A percentile compares a stretch with the other conserved stretches of the same genome.
These are phyloP conservation scores for Volvariella volvacea DNA, from an alignment of 1,284 basidiomycete species.

Conservation along the genomic window DNA sequence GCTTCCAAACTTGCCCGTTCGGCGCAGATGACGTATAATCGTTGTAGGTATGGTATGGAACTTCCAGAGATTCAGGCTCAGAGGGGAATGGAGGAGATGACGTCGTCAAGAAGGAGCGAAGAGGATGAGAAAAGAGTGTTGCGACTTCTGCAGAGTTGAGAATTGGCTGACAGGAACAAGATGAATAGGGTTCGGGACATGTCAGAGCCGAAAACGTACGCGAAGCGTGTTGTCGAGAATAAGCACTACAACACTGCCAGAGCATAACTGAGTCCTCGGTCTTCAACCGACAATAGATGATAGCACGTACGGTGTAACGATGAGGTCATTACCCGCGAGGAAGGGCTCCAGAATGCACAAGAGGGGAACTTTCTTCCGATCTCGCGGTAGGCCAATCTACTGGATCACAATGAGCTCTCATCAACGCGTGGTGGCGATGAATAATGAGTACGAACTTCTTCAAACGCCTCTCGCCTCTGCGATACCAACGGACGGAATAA, in stretches of 20 bases:
- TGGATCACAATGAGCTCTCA: slow-evolving; percentile 8
- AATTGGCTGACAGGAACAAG: slow-evolving; percentile 48
- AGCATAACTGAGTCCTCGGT: not conserved
- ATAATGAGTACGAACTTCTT: slow-evolving; percentile 23
- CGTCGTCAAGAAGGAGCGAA: slow-evolving; percentile 65
- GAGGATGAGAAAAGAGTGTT: slow-evolving; percentile 76
- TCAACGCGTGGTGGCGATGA: not conserved
- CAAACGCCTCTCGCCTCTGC: slow-evolving; percentile 54
- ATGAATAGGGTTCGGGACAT: not conserved
- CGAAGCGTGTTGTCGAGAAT: slow-evolving; percentile 66
- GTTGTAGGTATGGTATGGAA: slow-evolving; percentile 57
- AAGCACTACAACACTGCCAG: slow-evolving; percentile 69
- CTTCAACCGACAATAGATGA: not conserved
- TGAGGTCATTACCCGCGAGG: slow-evolving; percentile 59
- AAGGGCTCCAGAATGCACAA: slow-evolving; percentile 75
- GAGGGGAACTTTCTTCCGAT: slow-evolving; percentile 60
- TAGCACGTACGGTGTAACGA: slow-evolving; percentile 62
- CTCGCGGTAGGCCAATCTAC: slow-evolving; percentile 75
- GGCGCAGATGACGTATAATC: slow-evolving; percentile 48
- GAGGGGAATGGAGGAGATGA: slow-evolving; percentile 49
- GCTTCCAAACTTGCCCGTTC: slow-evolving; percentile 18
- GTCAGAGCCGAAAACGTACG: slow-evolving; percentile 33
- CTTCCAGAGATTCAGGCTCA: slow-evolving; percentile 47
- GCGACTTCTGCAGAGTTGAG: slow-evolving; percentile 74
- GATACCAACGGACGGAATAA: too few species aligned